These are phyloP conservation scores for Backusella parvicylindrica DNA, from an alignment of 192 early-diverging fungal species.

Conservation along the genomic window DNA sequence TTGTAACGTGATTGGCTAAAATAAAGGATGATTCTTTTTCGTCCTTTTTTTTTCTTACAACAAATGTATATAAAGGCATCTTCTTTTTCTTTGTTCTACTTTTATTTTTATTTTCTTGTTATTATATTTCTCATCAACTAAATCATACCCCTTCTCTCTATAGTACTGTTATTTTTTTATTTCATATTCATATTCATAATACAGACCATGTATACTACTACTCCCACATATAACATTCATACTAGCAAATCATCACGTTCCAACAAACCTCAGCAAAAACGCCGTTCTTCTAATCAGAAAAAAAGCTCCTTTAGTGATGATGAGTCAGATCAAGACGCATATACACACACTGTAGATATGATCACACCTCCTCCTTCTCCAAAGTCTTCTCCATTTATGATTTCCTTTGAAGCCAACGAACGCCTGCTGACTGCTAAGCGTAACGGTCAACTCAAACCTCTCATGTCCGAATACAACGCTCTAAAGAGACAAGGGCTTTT, in stretches of 20 bases:
- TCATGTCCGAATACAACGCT: constrained; percentile 19
- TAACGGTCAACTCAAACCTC: constrained; percentile 23
- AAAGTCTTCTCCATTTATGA: background rate
- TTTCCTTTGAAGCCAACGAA: constrained; percentile 20
- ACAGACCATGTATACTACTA: constrained; percentile 8
- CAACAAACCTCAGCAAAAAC: background rate
- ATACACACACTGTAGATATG: constrained; percentile 3
- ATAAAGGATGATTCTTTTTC: background rate
- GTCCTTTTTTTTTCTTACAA: background rate
- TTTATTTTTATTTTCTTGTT: background rate
- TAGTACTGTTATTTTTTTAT: background rate
- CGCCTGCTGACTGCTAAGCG: constrained; percentile 25
- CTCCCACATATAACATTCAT: background rate
- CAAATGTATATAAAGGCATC: background rate
- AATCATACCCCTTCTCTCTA: background rate
- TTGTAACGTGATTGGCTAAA: background rate
- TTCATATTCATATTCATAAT: background rate
- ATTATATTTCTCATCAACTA: background rate
- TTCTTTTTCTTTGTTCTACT: constrained; percentile 17
- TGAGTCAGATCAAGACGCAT: background rate
- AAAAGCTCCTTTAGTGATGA: background rate
- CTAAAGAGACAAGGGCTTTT: constrained; percentile 24
- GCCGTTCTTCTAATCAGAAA: background rate
- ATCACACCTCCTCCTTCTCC: constrained; percentile 19
- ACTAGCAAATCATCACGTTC: constrained; percentile 10